Evolutionary conservation across 2,329 filamentous ascomycete genomes (phyloP).

Genomic region (Phialemoniopsis sp.): DNA sequence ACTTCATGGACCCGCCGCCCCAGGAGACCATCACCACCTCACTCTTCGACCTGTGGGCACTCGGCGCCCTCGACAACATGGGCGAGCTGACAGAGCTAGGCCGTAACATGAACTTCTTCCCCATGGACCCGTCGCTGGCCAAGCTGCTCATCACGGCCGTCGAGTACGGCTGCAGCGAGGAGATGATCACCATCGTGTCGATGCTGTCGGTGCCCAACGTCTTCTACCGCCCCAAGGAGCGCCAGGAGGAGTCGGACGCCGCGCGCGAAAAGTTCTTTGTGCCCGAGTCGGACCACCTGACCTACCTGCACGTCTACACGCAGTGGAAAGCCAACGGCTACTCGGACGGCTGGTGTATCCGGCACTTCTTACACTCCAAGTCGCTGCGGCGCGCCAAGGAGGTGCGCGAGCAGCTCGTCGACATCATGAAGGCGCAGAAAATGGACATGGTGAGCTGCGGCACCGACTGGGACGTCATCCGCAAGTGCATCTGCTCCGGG

Average conservation of each 20-base stretch:
- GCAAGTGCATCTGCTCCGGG: slow-evolving; percentile 94
- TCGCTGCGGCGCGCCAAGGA: slow-evolving; percentile 87
- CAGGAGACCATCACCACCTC: slow-evolving; percentile 98
- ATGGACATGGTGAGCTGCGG: slow-evolving; percentile 86
- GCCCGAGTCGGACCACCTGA: slow-evolving; percentile 93
- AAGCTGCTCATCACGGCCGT: slow-evolving; percentile 92
- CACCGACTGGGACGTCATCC: slow-evolving; percentile 94
- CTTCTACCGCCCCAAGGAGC: slow-evolving; percentile 95
- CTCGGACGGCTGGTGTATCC: slow-evolving; percentile 86
- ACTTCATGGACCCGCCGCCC: slow-evolving; percentile 98
- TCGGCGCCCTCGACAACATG: slow-evolving; percentile 89
- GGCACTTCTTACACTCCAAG: slow-evolving; percentile 95
- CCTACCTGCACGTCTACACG: slow-evolving; percentile 89
- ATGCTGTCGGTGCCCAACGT: slow-evolving; percentile 97
- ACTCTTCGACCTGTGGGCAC: slow-evolving; percentile 94
- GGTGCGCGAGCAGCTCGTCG: slow-evolving; percentile 86
- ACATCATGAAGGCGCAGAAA: slow-evolving; percentile 92
- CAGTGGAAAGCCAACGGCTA: slow-evolving; percentile 92
- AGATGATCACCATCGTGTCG: slow-evolving; percentile 96
- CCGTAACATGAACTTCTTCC: slow-evolving; percentile 92
- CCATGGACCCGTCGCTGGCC: slow-evolving; percentile 93
- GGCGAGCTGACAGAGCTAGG: slow-evolving; percentile 87
- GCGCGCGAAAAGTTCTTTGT: slow-evolving; percentile 98
- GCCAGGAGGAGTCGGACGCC: slow-evolving; percentile 92
- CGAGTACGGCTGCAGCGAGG: slow-evolving; percentile 89